Conservation (phyloP, 2,329 filamentous ascomycete genomes). For the Leptographium radiaticola region DNA sequence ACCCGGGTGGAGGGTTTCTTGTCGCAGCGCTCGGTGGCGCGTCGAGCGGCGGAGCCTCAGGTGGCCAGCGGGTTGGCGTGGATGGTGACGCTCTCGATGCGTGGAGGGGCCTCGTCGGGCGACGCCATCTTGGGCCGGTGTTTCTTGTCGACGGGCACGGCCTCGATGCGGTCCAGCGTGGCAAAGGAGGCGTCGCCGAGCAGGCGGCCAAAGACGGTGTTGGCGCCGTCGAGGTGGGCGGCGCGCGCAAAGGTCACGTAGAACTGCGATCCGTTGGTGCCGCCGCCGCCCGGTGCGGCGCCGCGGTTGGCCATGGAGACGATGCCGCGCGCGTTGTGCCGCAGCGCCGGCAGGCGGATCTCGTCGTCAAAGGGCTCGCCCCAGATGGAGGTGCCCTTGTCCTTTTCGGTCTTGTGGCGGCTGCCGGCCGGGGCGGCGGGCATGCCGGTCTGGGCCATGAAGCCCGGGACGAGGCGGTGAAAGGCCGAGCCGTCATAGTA, state of each 20-base stretch:
- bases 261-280: slow-evolving; percentile 68
- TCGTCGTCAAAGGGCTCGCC: slow-evolving; percentile 66
- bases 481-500: slow-evolving; percentile 67
- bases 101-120: slow-evolving; percentile 7
- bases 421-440: slow-evolving; percentile 27
- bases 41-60: neutral
- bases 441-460: slow-evolving; percentile 69
- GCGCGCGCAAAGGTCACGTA: slow-evolving; percentile 69
- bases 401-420: slow-evolving; percentile 26
- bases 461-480: slow-evolving; percentile 66
- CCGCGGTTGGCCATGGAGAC: slow-evolving; percentile 73
- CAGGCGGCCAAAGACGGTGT: slow-evolving; percentile 71
- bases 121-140: slow-evolving; percentile 45
- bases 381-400: slow-evolving; percentile 56
- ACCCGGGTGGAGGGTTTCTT: neutral
- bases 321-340: slow-evolving; percentile 55
- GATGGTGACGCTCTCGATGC: slow-evolving; percentile 57
- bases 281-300: slow-evolving; percentile 7
- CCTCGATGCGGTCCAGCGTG: slow-evolving; percentile 60
- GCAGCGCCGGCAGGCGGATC: slow-evolving; percentile 51
- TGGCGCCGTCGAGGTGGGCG: slow-evolving; percentile 69
- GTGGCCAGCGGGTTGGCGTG: slow-evolving; percentile 69
- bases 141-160: slow-evolving; percentile 64
- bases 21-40: no score
- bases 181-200: slow-evolving; percentile 50